Base-by-base conservation (phyloP, 768 basidiomycete genomes). In the Mycena vitilis region DNA sequence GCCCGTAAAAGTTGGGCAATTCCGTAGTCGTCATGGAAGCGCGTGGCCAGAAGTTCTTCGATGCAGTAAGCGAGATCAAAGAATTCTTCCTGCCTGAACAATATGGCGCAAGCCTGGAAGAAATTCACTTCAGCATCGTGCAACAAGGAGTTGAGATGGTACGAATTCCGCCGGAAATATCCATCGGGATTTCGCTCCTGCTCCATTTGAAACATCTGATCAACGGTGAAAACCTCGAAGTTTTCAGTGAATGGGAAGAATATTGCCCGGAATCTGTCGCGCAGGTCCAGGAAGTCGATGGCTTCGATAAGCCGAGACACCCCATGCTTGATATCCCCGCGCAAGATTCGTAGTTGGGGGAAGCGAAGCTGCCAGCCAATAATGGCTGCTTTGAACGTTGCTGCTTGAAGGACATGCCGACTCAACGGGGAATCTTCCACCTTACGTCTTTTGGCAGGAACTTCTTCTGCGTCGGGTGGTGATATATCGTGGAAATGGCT, bases 81-180 rank as follows among this genome's bases (percentile, higher is more conserved):
- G 9, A 48, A 34, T 5, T 22, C 3, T 3, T 25, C n/a, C 2
- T 22, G 16, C 10, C 58, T 45, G n/a, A 60, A 60, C 2, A 48
- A 34, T 2, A 47, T 60, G 4, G 57, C 42, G 23, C 57, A 47
- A 20, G 15, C 25, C 23, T 59, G 57, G 7, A 59, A 16, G 9
- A 60, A 60, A 22, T 60, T 60, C 2, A 7, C 30, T 22, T 60
- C 58, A 34, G 58, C 58, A 36, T 60, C 34, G 36, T 60, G 58
- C 0, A 60, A 34, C 0, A 60, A 1, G 5, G 58, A 48, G 20
- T 60, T 49, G 1, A 60, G 30, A 37, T 60, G 47, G 16, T 60
- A 60, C 1, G 45, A 9, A 12, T 47, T 38, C 5, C 47, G 45
- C 0, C 58, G 45, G 13, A 60, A 60, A n/a, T 16, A 37, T 1